Evolutionary conservation across 1,139 yeast species (phyloP), one percentile per base, ranked within the genome.

Genomic region (Trichomonascaceae sp.): DNA sequence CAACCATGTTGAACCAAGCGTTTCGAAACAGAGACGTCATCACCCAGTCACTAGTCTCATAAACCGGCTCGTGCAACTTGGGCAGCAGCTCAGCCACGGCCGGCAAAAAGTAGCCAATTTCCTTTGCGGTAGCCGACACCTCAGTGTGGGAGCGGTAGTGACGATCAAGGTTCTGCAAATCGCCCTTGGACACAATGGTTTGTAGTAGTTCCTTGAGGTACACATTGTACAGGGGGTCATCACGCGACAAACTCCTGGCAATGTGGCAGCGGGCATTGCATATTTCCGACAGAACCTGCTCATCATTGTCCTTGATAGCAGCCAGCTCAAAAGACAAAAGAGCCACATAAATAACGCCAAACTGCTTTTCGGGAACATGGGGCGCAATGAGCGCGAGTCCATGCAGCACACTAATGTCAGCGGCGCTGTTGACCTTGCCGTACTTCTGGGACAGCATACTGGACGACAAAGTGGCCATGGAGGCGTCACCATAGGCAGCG

Each of bases 1-100:
- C 82, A 3, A 79, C 92, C 70, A 89, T 67, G 50, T 87, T 89
- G 54, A 81, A 85, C 99, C 99, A 92, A 32, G 84, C 74, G 54
- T 89, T 81, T 50, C 93, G 72, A 61, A 87, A 84, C 38, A 77
- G 60, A 30, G 69, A 62, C 35, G 71, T 59, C 2, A 71, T 65
- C 13, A 59, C 64, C 28, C 68, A 60, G 36, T 72, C 70, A 9
- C 52, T 52, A 17, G 73, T 54, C 37, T 57, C 57, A 16, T 59
- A 49, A 1, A 74, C 65, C 2, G 59, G 60, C 15, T 58, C 56
- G 25, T 65, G 64, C 11, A 67, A 64, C 29, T 65, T 59, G 2
- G 96, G 95, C 36, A 85, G 64, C 27, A 85, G 59, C 18, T 62
- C 67, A 0, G 96, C 92, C 44, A 89, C 62, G 0, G 96, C 95